Conservation (phyloP, 73 alveolate genomes). For the Tetrahymena malaccensis region DNA sequence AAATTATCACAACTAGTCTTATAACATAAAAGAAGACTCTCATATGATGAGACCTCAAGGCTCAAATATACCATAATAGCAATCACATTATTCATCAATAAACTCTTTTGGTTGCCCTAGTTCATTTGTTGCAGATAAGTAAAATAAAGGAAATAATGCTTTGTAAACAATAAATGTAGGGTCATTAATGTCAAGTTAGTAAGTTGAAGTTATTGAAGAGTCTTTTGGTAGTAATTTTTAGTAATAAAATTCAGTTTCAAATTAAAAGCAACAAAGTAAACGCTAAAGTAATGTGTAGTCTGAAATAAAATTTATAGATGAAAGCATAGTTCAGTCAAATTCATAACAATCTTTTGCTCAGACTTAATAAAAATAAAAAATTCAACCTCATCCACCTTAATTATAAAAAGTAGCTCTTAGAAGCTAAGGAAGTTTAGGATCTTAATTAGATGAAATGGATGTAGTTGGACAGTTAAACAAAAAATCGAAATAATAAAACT, state of each 20-base stretch:
- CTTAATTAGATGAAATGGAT: not conserved
- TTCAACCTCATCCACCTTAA: not conserved
- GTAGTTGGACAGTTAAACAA: not conserved
- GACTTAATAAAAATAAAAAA: not conserved
- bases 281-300: not conserved
- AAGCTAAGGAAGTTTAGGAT: not conserved
- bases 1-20: not conserved
- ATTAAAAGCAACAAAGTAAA: not conserved
- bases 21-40: not conserved
- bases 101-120: not conserved
- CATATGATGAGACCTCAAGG: not conserved
- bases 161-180: not conserved
- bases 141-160: not conserved
- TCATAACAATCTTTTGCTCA: not conserved
- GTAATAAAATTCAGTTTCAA: not conserved
- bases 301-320: not conserved
- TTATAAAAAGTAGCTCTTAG: not conserved
- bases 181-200: not conserved
- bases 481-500: not conserved
- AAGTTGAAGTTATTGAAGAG: not conserved
- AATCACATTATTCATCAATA: not conserved
- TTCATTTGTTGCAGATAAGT: not conserved
- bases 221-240: not conserved
- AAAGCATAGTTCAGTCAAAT: not conserved
- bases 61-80: not conserved